Percentiles rank a stretch among this genome's conserved stretches.
These are phyloP conservation scores for Arctostaphylos glauca DNA, from an alignment of 148 eudicot genomes.

Conservation along the genomic window DNA sequence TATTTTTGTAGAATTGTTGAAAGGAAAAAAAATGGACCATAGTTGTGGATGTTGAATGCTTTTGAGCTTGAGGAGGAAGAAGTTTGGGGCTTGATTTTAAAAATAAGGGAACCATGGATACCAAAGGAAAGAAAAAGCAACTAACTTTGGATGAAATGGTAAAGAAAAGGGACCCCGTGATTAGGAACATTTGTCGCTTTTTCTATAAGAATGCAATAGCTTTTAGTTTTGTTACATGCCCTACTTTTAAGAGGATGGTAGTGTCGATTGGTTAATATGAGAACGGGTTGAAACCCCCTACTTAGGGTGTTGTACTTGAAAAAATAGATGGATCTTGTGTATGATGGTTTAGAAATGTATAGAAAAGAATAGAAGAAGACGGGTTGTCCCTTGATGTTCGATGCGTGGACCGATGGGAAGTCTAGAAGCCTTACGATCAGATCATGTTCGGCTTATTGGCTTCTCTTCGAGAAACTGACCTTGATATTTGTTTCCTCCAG, in stretches of 20 bases:
- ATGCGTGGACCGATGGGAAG: background rate
- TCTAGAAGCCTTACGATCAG: background rate
- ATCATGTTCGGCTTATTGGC: background rate
- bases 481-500: slow-evolving; percentile 15
- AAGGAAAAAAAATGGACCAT: no score
- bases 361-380: background rate
- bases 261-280: background rate
- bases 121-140: no score
- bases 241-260: background rate
- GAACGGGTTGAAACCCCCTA: background rate
- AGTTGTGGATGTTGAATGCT: no score
- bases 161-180: background rate
- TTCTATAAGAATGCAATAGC: background rate
- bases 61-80: no score
- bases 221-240: background rate
- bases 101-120: no score
- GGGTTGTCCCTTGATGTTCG: background rate
- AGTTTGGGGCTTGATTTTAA: no score
- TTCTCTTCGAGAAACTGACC: background rate
- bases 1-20: no score
- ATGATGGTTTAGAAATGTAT: background rate
- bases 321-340: background rate
- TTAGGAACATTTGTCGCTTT: no score
- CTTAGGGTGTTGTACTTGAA: background rate
- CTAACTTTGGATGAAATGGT: background rate